Base-by-base conservation (phyloP, 805 yeast species). In the Candida jianshihensis region DNA sequence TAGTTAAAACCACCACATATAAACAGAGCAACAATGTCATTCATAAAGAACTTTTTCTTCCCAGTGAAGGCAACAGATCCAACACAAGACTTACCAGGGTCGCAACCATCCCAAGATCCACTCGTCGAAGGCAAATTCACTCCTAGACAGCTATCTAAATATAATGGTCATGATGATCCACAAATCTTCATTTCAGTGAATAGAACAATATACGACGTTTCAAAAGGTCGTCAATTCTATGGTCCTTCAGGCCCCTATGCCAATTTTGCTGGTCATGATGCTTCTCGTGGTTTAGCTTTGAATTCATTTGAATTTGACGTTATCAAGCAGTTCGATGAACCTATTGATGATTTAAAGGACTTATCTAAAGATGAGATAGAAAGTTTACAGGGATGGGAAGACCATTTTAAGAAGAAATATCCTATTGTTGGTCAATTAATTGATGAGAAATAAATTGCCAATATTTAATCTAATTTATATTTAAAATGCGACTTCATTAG, bases 241-340 rank as follows among this genome's bases (percentile, higher is more conserved):
- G 97, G 97, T 0, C 97, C 97, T 6, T 85, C 90, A 21, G 97
- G 97, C 0, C 95, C 96, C 0, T 90, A 90, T 61, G 78, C 84
- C 30, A 86, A 84, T 54, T 90, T 90, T 68, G 97, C 97, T 1
- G 97, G 97, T 2, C 81, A 85, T 47, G 97, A 90, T 61, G 97
- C 97, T 4, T 81, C 94, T 1, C 69, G 97, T 46, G 97, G 97
- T 0, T 70, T 90, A 38, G 96, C 96, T 1, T 65, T 74, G 49
- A 89, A 88, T 59, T 83, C 95, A 14, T 90, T 89, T 60, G 97
- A 88, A 34, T 46, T 66, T 17, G 73, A 66, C 36, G 69, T 68
- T 56, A 64, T 92, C 19, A 81, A 78, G 26, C 72, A 80, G 9
- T 64, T 85, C 53, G 85, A 79, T 43, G 68, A 81, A 53, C 94